A percentile compares a stretch with the other conserved stretches of the same genome.
phyloP scores from a whole-genome alignment of 164 flowering plant species.

The Stephania yunnanensis region DNA sequence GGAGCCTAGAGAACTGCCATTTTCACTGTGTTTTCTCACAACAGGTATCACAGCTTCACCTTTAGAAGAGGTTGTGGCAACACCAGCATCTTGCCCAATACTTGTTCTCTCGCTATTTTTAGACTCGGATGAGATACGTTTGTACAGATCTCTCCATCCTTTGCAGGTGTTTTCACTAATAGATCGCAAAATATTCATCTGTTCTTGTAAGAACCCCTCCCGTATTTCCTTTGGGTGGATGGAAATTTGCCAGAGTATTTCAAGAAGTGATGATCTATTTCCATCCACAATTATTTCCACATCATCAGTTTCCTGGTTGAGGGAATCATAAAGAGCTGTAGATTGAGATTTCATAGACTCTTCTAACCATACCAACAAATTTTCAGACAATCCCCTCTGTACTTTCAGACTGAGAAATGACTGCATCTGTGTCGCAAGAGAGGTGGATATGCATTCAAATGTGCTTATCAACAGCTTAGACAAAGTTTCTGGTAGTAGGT shows the following conservation, averaged over 20 bases:
- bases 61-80: constrained; percentile 24
- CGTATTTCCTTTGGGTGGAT: constrained; percentile 37
- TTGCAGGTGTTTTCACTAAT: constrained; percentile 28
- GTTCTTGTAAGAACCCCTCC: constrained; percentile 41
- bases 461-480: constrained; percentile 33
- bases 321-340: constrained; percentile 13
- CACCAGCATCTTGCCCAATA: constrained; percentile 25
- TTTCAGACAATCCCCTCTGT: constrained; percentile 28
- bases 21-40: constrained; percentile 28
- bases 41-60: constrained; percentile 29
- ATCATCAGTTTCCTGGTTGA: constrained; percentile 17
- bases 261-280: constrained; percentile 24
- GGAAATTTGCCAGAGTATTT: constrained; percentile 45
- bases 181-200: constrained; percentile 26
- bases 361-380: constrained; percentile 44
- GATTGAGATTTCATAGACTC: constrained; percentile 25
- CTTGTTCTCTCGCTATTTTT: constrained; percentile 26
- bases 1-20: constrained; percentile 28
- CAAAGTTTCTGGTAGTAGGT: constrained; percentile 25
- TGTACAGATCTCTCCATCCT: constrained; percentile 55
- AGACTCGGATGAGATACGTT: constrained; percentile 20
- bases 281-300: constrained; percentile 21
- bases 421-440: constrained; percentile 47
- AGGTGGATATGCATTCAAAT: constrained; percentile 38
- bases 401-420: constrained; percentile 40